A percentile compares a stretch with the other conserved stretches of the same genome.
Evolutionary conservation across 139 green algal genomes (phyloP).

Genomic region (Micractinium sp.): DNA sequence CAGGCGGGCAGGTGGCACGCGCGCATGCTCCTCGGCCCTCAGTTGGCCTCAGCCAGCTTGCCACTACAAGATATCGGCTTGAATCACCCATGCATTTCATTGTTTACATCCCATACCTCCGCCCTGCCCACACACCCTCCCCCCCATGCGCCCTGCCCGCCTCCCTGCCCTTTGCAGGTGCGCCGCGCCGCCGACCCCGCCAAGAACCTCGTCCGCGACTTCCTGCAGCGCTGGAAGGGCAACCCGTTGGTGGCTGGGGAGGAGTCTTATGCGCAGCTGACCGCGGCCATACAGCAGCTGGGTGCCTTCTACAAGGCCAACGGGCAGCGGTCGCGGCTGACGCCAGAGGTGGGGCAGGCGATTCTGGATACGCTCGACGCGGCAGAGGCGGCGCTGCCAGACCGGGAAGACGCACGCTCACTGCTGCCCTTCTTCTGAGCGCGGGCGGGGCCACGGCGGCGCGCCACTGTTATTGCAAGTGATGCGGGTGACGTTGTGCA

Average conservation of each 20-base stretch:
- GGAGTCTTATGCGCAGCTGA: conserved; percentile 23
- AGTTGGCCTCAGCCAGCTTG: no score
- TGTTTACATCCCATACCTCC: no score
- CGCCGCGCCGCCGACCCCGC: conserved; percentile 47
- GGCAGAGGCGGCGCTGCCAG: conserved; percentile 41
- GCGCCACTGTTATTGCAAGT: no score
- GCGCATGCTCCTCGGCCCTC: no score
- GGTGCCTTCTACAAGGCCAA: conserved; percentile 42
- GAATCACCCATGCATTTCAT: no score
- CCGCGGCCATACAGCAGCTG: conserved; percentile 41
- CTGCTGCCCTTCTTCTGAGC: conserved; percentile 34
- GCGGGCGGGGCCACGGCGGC: background rate
- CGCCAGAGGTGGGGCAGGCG: background rate
- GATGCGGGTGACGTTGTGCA: no score
- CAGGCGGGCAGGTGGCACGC: no score
- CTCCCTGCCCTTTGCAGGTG: conserved; percentile 17
- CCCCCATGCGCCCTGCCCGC: background rate
- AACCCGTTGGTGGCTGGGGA: conserved; percentile 20
- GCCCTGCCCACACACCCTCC: no score
- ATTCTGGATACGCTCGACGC: conserved; percentile 32
- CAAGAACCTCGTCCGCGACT: conserved; percentile 44
- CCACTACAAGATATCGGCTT: no score
- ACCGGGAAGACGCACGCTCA: background rate
- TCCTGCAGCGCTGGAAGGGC: conserved; percentile 38
- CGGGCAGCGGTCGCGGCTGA: conserved; percentile 37